These are phyloP conservation scores for Smallanthus sonchifolius DNA, from an alignment of 129 eudicot species.

Conservation along the genomic window DNA sequence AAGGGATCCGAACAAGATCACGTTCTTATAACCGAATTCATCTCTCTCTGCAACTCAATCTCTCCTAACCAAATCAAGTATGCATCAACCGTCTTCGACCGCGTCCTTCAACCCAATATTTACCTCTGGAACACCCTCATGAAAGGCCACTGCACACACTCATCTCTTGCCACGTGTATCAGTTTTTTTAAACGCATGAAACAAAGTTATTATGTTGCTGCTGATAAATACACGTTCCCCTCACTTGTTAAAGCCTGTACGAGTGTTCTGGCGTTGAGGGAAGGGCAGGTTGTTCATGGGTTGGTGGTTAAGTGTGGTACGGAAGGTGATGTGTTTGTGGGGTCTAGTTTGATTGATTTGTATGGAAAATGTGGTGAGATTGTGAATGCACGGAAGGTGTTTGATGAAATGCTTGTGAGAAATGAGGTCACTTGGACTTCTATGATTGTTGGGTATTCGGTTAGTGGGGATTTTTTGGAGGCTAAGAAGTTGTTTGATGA, in stretches of 20 bases:
- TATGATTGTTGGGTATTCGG: conserved; percentile 55
- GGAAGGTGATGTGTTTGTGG: conserved; percentile 53
- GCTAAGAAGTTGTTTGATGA: conserved; percentile 51
- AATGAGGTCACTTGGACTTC: conserved; percentile 73
- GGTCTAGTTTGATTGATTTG: conserved; percentile 67
- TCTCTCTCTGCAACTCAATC: conserved; percentile 28
- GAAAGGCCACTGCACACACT: conserved; percentile 30
- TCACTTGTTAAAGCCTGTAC: conserved; percentile 54
- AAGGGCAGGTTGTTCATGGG: conserved; percentile 59
- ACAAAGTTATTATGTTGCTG: conserved; percentile 18
- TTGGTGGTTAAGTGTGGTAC: conserved; percentile 45
- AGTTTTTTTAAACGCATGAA: conserved; percentile 37
- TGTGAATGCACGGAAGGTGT: conserved; percentile 49
- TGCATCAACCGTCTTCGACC: conserved; percentile 41
- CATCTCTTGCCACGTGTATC: conserved; percentile 23
- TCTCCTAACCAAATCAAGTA: conserved; percentile 28
- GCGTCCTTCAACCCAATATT: conserved; percentile 50
- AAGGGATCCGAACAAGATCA: conserved; percentile 67
- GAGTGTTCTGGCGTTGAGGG: conserved; percentile 29
- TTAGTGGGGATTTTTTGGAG: conserved; percentile 30
- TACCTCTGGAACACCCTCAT: conserved; percentile 58
- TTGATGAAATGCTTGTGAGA: conserved; percentile 56
- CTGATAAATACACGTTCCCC: conserved; percentile 58
- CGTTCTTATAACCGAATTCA: conserved; percentile 40
- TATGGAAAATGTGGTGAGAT: conserved; percentile 64